phyloP scores from a whole-genome alignment of 2,329 filamentous ascomycete species.

The Ilyonectria robusta region DNA sequence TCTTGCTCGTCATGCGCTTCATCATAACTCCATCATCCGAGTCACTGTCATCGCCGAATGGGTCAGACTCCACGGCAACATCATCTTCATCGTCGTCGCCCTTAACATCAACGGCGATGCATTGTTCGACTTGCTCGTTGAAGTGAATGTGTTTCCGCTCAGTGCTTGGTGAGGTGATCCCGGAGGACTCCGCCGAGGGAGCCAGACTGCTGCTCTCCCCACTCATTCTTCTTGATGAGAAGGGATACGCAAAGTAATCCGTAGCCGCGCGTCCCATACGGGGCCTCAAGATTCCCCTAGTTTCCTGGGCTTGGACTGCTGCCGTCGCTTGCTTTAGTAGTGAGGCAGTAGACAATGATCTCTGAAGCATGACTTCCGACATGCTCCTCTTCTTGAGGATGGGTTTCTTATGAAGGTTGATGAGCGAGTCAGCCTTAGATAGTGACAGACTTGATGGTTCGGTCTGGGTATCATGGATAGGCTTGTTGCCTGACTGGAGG shows the following conservation, averaged over 20 bases:
- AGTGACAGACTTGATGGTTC: slow-evolving; percentile 60
- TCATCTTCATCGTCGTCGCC: slow-evolving; percentile 82
- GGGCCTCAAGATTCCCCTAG: slow-evolving; percentile 65
- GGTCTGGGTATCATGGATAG: slow-evolving; percentile 62
- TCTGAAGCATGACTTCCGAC: slow-evolving; percentile 94
- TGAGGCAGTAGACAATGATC: slow-evolving; percentile 89
- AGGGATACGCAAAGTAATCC: slow-evolving; percentile 77
- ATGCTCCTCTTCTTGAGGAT: slow-evolving; percentile 97
- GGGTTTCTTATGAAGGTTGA: slow-evolving; percentile 81
- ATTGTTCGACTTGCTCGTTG: slow-evolving; percentile 95
- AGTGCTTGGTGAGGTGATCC: slow-evolving; percentile 72
- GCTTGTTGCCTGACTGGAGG: slow-evolving; percentile 79
- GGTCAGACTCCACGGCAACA: slow-evolving; percentile 73
- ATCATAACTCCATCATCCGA: slow-evolving; percentile 89
- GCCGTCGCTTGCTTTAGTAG: slow-evolving; percentile 91
- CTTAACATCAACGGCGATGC: slow-evolving; percentile 92
- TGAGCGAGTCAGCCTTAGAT: slow-evolving; percentile 74
- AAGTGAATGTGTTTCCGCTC: slow-evolving; percentile 94
- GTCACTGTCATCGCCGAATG: slow-evolving; percentile 71
- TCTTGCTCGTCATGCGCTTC: slow-evolving; percentile 74
- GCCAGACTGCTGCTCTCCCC: slow-evolving; percentile 73
- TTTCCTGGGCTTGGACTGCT: slow-evolving; percentile 86
- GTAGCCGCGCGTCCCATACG: slow-evolving; percentile 75
- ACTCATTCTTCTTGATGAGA: slow-evolving; percentile 73
- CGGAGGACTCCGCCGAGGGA: slow-evolving; percentile 79